Evolutionary conservation across 1,284 basidiomycete genomes (phyloP), one percentile per base, ranked within the genome.

Genomic region (Cerrena zonata): DNA sequence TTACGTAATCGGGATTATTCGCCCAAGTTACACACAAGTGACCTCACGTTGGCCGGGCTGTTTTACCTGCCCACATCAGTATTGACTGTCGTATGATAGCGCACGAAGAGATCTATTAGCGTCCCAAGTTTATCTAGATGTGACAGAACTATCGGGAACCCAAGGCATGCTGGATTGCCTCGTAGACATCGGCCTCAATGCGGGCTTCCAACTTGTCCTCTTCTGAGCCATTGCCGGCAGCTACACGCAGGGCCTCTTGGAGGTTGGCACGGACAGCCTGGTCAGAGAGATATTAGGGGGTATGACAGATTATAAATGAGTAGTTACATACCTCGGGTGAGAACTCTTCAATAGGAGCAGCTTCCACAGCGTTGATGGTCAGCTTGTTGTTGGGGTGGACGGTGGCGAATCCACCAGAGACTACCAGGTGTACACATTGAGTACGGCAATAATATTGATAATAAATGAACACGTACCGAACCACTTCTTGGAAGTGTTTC

Each of bases 311-410:
- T 24, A 22, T 34, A 34, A 13, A n/a, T 43, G 23, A 39, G 12
- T 3, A 23, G 4, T 30, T 18, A 63, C 76, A 36, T 58, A 91
- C 91, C 78, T 95, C 93, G 19, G 78, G 60, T 2, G 93, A 94
- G 73, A 96, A 98, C 50, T 86, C 77, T 56, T 96, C 94, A 30
- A 99, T 75, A 42, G 91, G 86, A 62, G 94, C 95, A 55, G 91
- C 96, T 78, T 99, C 96, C 50, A 99, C 87, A 55, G 89, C 93
- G 73, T 99, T 99, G 69, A 99, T 89, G 41, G 95, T 97, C 53
- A 99, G 77, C 61, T 82, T 86, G 81, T 98, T 99, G 77, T 94
- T 94, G 47, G 93, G 91, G 74, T 99, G 96, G 47, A 99, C 91
- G 53, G 90, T 97, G 51, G 96, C 95, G 68, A 99, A 98, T 53